A percentile compares a stretch with the other conserved stretches of the same genome.
These are phyloP conservation scores for Lepidium didymum DNA, from an alignment of 345 rosid genomes.

Conservation along the genomic window DNA sequence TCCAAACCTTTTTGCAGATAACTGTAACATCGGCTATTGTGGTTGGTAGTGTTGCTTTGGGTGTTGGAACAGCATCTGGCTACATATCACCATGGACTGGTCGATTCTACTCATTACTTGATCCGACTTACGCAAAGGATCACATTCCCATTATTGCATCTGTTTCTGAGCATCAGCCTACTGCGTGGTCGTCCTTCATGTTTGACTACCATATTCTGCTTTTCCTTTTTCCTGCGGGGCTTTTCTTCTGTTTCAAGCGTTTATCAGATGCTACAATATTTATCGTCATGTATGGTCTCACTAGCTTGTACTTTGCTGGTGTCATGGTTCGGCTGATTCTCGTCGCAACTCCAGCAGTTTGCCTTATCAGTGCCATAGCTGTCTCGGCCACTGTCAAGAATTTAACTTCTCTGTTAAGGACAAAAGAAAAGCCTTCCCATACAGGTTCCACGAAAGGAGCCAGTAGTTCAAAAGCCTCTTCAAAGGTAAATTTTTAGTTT, in stretches of 20 bases:
- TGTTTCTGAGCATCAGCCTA: constrained; percentile 99
- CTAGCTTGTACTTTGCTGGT: constrained; percentile 99
- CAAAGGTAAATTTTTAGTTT: constrained; percentile 54
- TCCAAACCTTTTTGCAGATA: constrained; percentile 82
- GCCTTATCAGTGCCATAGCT: constrained; percentile 95
- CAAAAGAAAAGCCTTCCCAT: constrained; percentile 59
- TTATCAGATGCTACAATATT: constrained; percentile 93
- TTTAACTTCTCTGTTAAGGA: constrained; percentile 58
- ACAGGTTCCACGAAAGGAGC: constrained; percentile 61
- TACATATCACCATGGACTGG: constrained; percentile 99
- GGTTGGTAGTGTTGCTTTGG: constrained; percentile 71
- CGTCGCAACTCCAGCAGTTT: constrained; percentile 95
- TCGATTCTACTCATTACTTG: constrained; percentile 89
- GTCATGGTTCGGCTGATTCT: constrained; percentile 98
- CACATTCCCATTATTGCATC: constrained; percentile 98
- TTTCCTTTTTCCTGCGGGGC: constrained; percentile 98
- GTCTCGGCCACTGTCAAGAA: constrained; percentile 93
- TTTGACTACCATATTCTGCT: constrained; percentile 94
- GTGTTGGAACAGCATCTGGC: constrained; percentile 89
- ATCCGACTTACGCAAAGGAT: constrained; percentile 97
- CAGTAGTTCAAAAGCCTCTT: constrained; percentile 63
- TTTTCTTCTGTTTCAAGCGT: constrained; percentile 96
- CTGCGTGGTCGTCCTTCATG: constrained; percentile 99
- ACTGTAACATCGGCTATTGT: constrained; percentile 68
- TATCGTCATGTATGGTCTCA: constrained; percentile 97